phyloP scores from a whole-genome alignment of 2,329 filamentous ascomycete genomes.

The Magnaporthiopsis rhizophila region DNA sequence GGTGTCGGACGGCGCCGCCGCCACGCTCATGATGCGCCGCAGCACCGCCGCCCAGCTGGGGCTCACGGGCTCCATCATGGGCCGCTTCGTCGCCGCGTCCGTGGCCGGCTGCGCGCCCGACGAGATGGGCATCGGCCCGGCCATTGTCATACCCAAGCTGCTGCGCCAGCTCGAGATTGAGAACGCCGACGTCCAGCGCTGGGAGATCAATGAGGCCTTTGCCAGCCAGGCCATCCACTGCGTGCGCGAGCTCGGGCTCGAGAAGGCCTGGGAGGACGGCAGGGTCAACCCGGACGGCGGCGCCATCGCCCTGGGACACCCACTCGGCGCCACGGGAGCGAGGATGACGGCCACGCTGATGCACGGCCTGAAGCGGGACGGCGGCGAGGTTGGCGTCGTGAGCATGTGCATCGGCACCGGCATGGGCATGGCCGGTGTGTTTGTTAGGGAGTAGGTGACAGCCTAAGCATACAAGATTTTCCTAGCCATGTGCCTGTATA shows the following conservation, averaged over 20 bases:
- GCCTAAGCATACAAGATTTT: neutral
- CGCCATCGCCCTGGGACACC: slow-evolving; percentile 89
- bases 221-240: slow-evolving; percentile 63
- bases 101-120: slow-evolving; percentile 76
- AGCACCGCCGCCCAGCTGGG: slow-evolving; percentile 69
- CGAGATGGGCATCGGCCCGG: slow-evolving; percentile 91
- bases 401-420: slow-evolving; percentile 85
- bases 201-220: slow-evolving; percentile 90
- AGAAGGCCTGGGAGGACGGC: slow-evolving; percentile 50
- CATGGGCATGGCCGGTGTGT: slow-evolving; percentile 54
- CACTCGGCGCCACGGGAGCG: slow-evolving; percentile 80
- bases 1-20: slow-evolving; percentile 82
- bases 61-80: slow-evolving; percentile 61
- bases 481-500: neutral
- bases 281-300: slow-evolving; percentile 88
- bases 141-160: slow-evolving; percentile 76
- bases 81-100: slow-evolving; percentile 71
- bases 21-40: slow-evolving; percentile 76
- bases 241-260: slow-evolving; percentile 60
- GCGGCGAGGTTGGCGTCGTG: slow-evolving; percentile 71
- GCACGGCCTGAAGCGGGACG: slow-evolving; percentile 59
- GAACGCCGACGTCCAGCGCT: slow-evolving; percentile 66
- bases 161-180: slow-evolving; percentile 60
- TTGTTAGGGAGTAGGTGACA: slow-evolving; percentile 21
- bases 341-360: slow-evolving; percentile 67